Conservation (phyloP, 192 early-diverging fungal species). For the Neocallimastix lanati region DNA sequence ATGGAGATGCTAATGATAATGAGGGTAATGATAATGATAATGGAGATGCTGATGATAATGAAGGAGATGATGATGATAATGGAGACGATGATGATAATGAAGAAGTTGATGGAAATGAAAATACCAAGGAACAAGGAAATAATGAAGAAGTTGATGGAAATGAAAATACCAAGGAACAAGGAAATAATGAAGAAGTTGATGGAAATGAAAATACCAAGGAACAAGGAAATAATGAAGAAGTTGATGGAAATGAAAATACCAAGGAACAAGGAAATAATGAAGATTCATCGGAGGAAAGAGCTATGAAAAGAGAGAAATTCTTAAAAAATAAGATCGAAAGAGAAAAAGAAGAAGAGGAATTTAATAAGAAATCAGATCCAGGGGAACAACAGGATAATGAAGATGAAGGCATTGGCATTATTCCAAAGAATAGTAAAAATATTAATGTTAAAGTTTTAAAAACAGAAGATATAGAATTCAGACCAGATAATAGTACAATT, state of each 20-base stretch:
- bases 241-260: not conserved
- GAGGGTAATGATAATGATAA: not conserved
- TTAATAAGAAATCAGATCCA: not conserved
- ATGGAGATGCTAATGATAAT: no score
- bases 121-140: not conserved
- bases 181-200: no score
- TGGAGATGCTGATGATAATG: no score
- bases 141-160: not conserved
- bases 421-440: not conserved
- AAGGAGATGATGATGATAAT: no score
- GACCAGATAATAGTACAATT: not conserved
- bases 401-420: not conserved
- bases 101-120: no score
- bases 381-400: not conserved
- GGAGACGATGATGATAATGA: no score
- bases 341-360: no score
- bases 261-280: not conserved
- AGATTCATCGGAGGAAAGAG: no score
- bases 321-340: no score
- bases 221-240: not conserved
- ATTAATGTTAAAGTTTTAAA: not conserved
- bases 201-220: not conserved
- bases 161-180: not conserved
- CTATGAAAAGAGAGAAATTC: no score
- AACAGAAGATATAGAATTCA: not conserved